Base-by-base conservation (phyloP, 2,329 filamentous ascomycete genomes). In the Colletotrichum sp. region DNA sequence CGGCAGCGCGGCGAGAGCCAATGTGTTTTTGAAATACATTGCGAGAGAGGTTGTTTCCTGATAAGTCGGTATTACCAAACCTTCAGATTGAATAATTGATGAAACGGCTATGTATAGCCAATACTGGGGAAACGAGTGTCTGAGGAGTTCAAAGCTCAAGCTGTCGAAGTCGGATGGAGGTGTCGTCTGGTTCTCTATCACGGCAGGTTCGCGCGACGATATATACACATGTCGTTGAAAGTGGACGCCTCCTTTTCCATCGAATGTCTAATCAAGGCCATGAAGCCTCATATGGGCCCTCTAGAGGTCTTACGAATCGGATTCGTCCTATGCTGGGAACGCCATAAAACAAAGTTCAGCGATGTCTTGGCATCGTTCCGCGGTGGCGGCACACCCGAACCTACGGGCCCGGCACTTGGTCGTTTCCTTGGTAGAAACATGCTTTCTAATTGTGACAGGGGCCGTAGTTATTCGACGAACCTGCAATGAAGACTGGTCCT, bases 11-110 rank as follows among this genome's bases (percentile, higher is more conserved):
- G 24, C 24, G 2, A 58, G 21, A 18, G 55, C 55, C 24, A 58
- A 13, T 1, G 55, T 28, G 8, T 16, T 16, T 58, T 28, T 58
- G 55, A 58, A 15, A 5, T 58, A 12, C 55, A 58, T 58, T 21
- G 55, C 9, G 15, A 28, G 9, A 10, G 7, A 58, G 0, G 6
- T 21, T 4, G 10, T 21, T 52, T 52, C 10, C 6, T 52, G n/a
- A 0, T 48, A 21, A 48, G 43, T 0, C 10, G 6, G n/a, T 58
- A 16, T 8, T 58, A 3, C 8, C 8, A 15, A 26, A 0, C 10
- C 2, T 26, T 9, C 5, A 9, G 13, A 18, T 10, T 16, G 0
- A 18, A 58, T 12, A 15, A 18, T 16, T 18, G 24, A 58, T 12
- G 3, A 2, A 58, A 21, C 1, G n/a, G 43, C 43, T 21, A 12